phyloP scores from a whole-genome alignment of 139 green algal species.

The Micromonas commoda region DNA sequence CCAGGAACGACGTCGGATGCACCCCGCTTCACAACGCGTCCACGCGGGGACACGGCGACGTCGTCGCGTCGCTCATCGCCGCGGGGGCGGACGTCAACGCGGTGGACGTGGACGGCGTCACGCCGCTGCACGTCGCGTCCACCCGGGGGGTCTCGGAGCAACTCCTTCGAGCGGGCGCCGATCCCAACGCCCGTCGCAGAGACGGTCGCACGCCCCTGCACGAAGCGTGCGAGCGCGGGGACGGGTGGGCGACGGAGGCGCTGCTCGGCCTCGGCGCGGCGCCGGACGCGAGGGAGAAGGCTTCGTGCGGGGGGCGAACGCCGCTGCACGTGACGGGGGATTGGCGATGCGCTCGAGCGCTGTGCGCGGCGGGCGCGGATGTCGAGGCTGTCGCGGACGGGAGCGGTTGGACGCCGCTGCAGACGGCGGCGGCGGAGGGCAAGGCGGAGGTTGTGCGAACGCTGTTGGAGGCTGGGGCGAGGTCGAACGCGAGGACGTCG shows the following conservation, averaged over 20 bases:
- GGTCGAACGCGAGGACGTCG: too few species aligned
- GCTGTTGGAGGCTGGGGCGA: too few species aligned
- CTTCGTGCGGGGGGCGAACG: neutral
- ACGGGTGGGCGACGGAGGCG: neutral
- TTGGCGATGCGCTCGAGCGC: neutral
- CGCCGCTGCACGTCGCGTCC: neutral
- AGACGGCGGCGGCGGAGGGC: neutral
- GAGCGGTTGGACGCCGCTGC: neutral
- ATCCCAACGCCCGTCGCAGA: neutral
- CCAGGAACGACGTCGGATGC: neutral
- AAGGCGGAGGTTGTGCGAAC: neutral
- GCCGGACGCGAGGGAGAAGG: neutral
- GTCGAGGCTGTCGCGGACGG: neutral
- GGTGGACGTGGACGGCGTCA: neutral
- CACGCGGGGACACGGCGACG: neutral
- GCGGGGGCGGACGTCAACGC: too few species aligned
- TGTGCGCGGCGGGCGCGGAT: neutral
- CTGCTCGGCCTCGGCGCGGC: neutral
- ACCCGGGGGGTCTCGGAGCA: neutral
- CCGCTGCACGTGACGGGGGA: neutral
- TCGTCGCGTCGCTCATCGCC: too few species aligned
- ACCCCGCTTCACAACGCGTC: neutral
- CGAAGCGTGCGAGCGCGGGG: too few species aligned
- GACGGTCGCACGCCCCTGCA: neutral
- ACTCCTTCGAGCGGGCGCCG: neutral